Evolutionary conservation across 2,329 filamentous ascomycete genomes (phyloP), one percentile per base, ranked within the genome.

Genomic region (Cercospora sp.): DNA sequence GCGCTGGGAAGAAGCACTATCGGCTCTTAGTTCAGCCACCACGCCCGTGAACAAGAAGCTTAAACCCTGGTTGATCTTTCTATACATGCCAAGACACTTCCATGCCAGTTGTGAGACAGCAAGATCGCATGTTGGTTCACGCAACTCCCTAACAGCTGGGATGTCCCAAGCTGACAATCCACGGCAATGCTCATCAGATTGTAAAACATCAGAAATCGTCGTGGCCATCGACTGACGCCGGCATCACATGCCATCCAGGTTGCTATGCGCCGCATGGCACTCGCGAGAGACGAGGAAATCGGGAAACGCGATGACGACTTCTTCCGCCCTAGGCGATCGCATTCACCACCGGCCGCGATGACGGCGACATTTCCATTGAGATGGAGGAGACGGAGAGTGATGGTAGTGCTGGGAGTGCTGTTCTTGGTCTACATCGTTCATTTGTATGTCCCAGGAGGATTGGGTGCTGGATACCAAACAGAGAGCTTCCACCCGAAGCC

Each of bases 261-360:
- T 21, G 43, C 60, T 53, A 45, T 66, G 63, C 67, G 63, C 37
- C 71, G 71, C 32, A 65, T 68, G 64, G 60, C 66, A n/a, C 43
- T 69, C 21, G 66, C 61, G 67, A 83, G 80, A 67, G 88, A 90
- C 75, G 87, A 88, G 79, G 87, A 89, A 82, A 82, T 88, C 68
- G 87, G 87, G 66, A 90, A 89, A 79, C 87, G 87, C 76, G 85
- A 90, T 77, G 88, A 90, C 77, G 87, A 89, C 77, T 85, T 53
- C 49, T 53, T 87, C 77, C 82, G 45, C 40, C 64, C 63, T 16
- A 45, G 45, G 13, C 67, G 49, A 53, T 28, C 45, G 53, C 67
- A 66, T 16, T 28, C 64, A 21, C 61, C 70, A n/a, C 49, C 68
- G 30, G 7, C 66, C 6, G 64, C 69, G 18, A 71, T 69, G 68